Conservation (phyloP, 352 stramenopile genomes). For the Aphanomyces invadans region DNA sequence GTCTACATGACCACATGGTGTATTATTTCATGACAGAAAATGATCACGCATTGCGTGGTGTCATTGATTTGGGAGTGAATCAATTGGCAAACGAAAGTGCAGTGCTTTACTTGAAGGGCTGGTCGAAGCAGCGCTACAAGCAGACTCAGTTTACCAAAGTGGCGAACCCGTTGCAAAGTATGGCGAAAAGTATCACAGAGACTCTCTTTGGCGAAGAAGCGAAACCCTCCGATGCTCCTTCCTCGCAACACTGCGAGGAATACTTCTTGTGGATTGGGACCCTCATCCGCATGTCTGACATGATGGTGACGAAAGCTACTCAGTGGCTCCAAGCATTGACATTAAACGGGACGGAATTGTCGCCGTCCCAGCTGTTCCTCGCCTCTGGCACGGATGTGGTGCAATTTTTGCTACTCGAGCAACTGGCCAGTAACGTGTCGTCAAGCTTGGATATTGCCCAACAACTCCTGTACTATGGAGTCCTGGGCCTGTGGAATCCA, state of each 20-base stretch:
- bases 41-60: slow-evolving; percentile 74
- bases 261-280: slow-evolving; percentile 8
- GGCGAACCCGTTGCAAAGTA: not conserved
- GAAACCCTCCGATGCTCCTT: not conserved
- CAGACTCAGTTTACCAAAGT: not conserved
- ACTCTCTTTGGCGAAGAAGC: slow-evolving; percentile 14
- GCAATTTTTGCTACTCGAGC: slow-evolving; percentile 61
- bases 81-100: not conserved
- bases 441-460: slow-evolving; percentile 64
- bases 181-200: slow-evolving; percentile 12
- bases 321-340: slow-evolving; percentile 9
- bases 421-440: too few species aligned
- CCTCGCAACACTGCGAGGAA: not conserved
- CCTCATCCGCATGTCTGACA: not conserved
- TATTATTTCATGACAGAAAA: slow-evolving; percentile 84
- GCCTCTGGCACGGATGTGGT: slow-evolving; percentile 67
- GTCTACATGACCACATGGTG: slow-evolving; percentile 79
- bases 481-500: slow-evolving; percentile 32
- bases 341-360: not conserved
- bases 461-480: slow-evolving; percentile 63
- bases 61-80: slow-evolving; percentile 68
- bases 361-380: slow-evolving; percentile 39
- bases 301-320: slow-evolving; percentile 2
- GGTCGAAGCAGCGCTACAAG: slow-evolving; percentile 1
- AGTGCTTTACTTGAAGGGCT: slow-evolving; percentile 1